These are phyloP conservation scores for Cairneyella variabilis DNA, from an alignment of 495 filamentous ascomycete genomes.

Conservation along the genomic window DNA sequence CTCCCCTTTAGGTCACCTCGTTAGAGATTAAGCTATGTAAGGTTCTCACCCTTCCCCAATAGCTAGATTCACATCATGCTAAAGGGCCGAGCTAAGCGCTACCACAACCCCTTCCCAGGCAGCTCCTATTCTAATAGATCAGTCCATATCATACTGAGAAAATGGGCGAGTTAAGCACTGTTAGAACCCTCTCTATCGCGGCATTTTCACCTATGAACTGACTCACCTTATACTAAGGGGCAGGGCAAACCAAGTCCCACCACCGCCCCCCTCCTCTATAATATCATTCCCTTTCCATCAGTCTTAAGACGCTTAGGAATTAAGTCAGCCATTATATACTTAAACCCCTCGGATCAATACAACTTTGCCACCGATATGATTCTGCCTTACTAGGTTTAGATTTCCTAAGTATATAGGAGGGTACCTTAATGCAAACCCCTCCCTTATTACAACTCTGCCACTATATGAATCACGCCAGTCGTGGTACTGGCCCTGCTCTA, in stretches of 20 bases:
- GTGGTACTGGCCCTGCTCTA: conserved; percentile 12
- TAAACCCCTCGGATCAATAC: conserved; percentile 8
- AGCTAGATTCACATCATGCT: background rate
- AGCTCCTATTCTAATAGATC: background rate
- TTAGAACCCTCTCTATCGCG: background rate
- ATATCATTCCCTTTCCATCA: background rate
- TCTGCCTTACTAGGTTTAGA: conserved; percentile 1
- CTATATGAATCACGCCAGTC: conserved; percentile 10
- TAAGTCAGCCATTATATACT: conserved; percentile 1
- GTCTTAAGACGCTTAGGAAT: background rate
- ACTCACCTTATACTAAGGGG: background rate
- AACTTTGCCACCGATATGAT: conserved; percentile 4
- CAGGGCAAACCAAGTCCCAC: background rate
- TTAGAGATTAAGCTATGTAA: background rate
- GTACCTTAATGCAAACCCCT: conserved; percentile 15
- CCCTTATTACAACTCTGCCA: conserved; percentile 9
- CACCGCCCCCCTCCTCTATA: background rate
- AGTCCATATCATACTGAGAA: background rate
- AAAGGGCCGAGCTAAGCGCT: background rate
- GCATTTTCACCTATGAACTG: background rate
- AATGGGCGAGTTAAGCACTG: background rate
- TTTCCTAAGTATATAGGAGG: conserved; percentile 8
- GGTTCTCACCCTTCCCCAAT: background rate
- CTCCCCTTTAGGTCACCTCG: background rate
- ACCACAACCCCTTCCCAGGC: background rate